Evolutionary conservation across 2,329 filamentous ascomycete species (phyloP), one percentile per base, ranked within the genome.

Genomic region (Didymosphaeria variabile): DNA sequence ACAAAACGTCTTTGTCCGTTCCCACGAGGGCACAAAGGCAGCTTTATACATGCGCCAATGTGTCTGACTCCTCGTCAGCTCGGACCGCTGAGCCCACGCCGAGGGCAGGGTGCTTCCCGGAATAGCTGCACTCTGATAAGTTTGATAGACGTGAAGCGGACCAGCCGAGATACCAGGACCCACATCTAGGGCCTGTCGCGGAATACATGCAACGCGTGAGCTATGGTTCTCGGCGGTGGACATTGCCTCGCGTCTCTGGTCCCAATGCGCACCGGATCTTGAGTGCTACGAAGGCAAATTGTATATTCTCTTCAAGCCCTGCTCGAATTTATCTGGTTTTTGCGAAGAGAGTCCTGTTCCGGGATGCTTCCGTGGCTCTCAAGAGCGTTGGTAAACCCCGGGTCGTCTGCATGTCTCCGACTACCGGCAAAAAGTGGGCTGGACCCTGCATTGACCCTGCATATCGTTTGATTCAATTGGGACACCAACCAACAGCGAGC

Each of bases 71-170:
- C 54, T 32, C 52, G 58, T 21, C 44, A 62, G 59, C 62, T 67
- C 47, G 58, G 65, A 46, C 63, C 57, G n/a, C 38, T 52, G 52
- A 50, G 61, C 50, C 34, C 50, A 54, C 47, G 56, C 67, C 64
- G 62, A 68, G 53, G 47, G 42, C 65, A 59, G 64, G 59, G 60
- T 66, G 61, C 58, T 58, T 67, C 68, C 71, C 67, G 65, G 70
- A 69, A 71, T 68, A 72, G 70, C 66, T 68, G 66, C 62, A 67
- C 44, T 60, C 56, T 67, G 65, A 72, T 72, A 70, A 67, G 63
- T 63, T 64, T 59, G 62, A 64, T 62, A 60, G 62, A 65, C 57
- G 58, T 63, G 64, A 70, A 59, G 59, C 65, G 58, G 57, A 63
- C 64, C 60, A 67, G 63, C 60, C 58, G 57, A 62, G 55, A 62